Percentiles rank a stretch among this genome's conserved stretches.
These are phyloP conservation scores for Paraurostyla sp. DNA, from an alignment of 73 alveolate species.

Conservation along the genomic window DNA sequence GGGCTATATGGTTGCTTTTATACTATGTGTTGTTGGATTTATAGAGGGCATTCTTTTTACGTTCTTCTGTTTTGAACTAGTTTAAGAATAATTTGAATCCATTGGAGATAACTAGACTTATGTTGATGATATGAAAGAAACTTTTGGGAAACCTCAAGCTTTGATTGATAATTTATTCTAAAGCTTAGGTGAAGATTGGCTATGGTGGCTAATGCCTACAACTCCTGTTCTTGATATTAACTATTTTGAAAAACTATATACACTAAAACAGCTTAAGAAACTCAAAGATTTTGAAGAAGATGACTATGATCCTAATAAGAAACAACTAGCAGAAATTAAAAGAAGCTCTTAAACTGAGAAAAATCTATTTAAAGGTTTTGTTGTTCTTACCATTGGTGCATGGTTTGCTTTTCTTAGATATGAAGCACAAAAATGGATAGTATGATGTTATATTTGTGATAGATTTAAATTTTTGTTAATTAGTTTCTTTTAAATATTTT, in stretches of 20 bases:
- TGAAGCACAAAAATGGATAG: neutral
- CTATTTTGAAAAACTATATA: conserved; percentile 70
- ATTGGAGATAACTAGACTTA: conserved; percentile 72
- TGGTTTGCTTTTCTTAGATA: neutral
- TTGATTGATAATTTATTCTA: conserved; percentile 26
- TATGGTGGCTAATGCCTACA: conserved; percentile 73
- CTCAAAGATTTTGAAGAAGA: conserved; percentile 47
- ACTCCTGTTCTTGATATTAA: conserved; percentile 58
- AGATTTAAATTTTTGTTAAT: no score
- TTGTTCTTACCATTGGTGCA: neutral
- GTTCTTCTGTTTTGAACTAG: conserved; percentile 71
- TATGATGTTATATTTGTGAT: no score
- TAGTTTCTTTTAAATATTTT: no score
- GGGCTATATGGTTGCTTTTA: conserved; percentile 62
- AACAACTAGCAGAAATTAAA: neutral
- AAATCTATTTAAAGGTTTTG: neutral
- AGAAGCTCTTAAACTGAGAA: neutral
- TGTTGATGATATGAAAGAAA: conserved; percentile 72
- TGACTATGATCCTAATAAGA: conserved; percentile 38
- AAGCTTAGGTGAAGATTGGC: conserved; percentile 56
- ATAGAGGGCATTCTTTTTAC: conserved; percentile 73
- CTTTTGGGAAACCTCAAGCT: conserved; percentile 57
- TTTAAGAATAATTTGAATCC: conserved; percentile 67
- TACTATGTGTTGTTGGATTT: conserved; percentile 61
- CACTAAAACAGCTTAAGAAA: conserved; percentile 36